Conservation (phyloP, 176 grass and related monocot species). For the Ampelocalamus luodianensis region DNA sequence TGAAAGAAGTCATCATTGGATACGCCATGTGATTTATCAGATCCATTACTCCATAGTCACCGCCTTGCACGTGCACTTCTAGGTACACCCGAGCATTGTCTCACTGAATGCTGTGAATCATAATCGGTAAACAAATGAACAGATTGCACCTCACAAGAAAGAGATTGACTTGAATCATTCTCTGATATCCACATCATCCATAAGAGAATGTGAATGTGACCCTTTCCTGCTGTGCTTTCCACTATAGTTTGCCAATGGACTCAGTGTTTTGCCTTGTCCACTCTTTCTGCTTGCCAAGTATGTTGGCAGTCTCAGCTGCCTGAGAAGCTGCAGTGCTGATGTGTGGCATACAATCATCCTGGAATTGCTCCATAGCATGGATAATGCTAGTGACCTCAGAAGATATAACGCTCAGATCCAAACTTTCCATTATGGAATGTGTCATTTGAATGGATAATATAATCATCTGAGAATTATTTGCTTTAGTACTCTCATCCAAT, state of each 20-base stretch:
- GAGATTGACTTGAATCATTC: conserved; percentile 45
- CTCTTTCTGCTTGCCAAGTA: conserved; percentile 34
- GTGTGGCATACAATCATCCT: conserved; percentile 28
- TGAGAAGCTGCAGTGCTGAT: conserved; percentile 51
- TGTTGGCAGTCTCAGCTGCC: conserved; percentile 51
- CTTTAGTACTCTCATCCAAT: conserved; percentile 41
- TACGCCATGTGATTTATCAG: conserved; percentile 37
- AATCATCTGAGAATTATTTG: conserved; percentile 35
- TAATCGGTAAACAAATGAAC: conserved; percentile 34
- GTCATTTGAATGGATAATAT: conserved; percentile 68
- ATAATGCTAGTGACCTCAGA: conserved; percentile 67
- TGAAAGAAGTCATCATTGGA: conserved; percentile 23
- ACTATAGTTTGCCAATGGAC: conserved; percentile 39
- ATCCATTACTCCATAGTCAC: conserved; percentile 35
- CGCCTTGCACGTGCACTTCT: conserved; percentile 35
- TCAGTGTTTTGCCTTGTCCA: conserved; percentile 32
- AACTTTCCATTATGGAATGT: conserved; percentile 55
- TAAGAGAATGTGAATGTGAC: conserved; percentile 43
- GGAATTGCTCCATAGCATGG: conserved; percentile 48
- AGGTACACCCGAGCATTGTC: conserved; percentile 25
- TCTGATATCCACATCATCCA: conserved; percentile 46
- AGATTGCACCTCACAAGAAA: conserved; percentile 29
- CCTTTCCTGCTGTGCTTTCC: conserved; percentile 34
- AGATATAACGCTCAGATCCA: conserved; percentile 59
- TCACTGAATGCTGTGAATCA: conserved; percentile 41